A percentile compares a stretch with the other conserved stretches of the same genome.
Evolutionary conservation across 179 eudicot genomes (phyloP).

Genomic region (Beta lomatogona): DNA sequence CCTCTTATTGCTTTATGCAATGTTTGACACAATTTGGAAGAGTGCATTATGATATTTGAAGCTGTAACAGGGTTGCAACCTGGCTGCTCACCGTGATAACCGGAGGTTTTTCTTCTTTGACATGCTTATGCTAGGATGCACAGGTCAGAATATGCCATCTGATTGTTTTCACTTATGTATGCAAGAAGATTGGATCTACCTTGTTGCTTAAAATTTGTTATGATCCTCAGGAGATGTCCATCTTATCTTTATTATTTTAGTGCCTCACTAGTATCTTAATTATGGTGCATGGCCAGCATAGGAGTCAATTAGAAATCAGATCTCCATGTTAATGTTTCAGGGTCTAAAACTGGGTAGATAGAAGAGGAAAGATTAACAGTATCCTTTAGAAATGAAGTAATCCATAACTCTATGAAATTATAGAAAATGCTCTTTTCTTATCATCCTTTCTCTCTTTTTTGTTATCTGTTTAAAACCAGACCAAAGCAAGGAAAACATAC

Average conservation of each 20-base stretch:
- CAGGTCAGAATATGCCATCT: constrained; percentile 50
- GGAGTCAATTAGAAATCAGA: neutral
- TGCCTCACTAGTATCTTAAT: neutral
- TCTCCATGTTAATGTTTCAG: neutral
- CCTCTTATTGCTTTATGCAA: neutral
- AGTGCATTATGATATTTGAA: constrained; percentile 3
- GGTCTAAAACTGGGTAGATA: neutral
- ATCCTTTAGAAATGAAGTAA: neutral
- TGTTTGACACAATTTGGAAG: neutral
- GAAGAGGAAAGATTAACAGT: neutral
- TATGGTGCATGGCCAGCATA: neutral
- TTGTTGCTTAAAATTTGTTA: neutral
- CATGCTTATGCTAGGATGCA: constrained; percentile 65
- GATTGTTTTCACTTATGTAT: neutral
- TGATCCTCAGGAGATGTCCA: neutral
- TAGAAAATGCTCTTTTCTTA: neutral
- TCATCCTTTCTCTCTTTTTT: neutral
- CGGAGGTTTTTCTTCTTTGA: constrained; percentile 74
- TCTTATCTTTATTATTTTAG: neutral
- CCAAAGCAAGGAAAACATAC: constrained; percentile 30
- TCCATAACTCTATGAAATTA: neutral
- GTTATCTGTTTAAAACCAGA: constrained; percentile 24
- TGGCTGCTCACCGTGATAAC: constrained; percentile 66
- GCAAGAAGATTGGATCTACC: neutral
- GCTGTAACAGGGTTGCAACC: constrained; percentile 73